Conservation (phyloP, 352 stramenopile species). For the Phytophthora cactorum region DNA sequence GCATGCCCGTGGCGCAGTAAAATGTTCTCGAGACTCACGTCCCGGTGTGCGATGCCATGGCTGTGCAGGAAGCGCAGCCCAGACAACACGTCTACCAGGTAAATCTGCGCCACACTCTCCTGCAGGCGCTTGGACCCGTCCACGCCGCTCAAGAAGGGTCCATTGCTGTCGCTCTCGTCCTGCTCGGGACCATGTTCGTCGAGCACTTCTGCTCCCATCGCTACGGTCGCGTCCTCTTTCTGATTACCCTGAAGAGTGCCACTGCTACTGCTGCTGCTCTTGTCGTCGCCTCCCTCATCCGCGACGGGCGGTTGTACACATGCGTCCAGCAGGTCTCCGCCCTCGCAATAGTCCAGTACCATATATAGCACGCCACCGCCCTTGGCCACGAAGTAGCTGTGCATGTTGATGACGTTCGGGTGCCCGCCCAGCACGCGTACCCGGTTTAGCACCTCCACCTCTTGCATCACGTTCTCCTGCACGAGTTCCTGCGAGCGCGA, state of each 20-base stretch:
- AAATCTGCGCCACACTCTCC: constrained; percentile 53
- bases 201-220: background rate
- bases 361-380: constrained; percentile 57
- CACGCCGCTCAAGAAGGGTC: constrained; percentile 26
- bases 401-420: constrained; percentile 76
- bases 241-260: constrained; percentile 12
- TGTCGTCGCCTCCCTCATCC: constrained; percentile 3
- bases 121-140: constrained; percentile 45
- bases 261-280: constrained; percentile 10
- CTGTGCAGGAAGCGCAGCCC: constrained; percentile 72
- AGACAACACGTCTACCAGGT: constrained; percentile 72
- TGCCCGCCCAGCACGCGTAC: constrained; percentile 63
- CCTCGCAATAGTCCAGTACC: constrained; percentile 82
- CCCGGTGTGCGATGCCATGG: constrained; percentile 89
- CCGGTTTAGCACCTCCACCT: constrained; percentile 70
- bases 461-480: constrained; percentile 73
- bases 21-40: constrained; percentile 98
- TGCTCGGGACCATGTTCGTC: constrained; percentile 13
- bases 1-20: constrained; percentile 76
- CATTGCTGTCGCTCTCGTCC: constrained; percentile 1
- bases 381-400: constrained; percentile 68
- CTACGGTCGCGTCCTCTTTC: constrained; percentile 9
- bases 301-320: constrained; percentile 37
- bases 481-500: constrained; percentile 56
- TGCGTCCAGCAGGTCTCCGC: constrained; percentile 73